Conservation (phyloP, 371 early-diverging fungal genomes). For the Zopfochytrium polystomum region DNA sequence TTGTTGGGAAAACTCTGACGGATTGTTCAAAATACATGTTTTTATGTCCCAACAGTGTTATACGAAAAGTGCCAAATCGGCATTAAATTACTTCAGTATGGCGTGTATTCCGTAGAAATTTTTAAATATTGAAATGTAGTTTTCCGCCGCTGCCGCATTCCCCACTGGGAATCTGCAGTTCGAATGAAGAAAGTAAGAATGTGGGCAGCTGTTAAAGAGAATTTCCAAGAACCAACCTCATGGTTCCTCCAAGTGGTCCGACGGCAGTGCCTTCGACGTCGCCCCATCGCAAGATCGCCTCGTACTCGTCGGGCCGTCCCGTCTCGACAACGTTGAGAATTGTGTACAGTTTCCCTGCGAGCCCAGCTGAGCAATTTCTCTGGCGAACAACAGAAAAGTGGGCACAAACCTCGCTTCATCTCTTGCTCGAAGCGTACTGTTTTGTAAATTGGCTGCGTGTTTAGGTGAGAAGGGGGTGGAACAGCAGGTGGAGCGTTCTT, state of each 20-base stretch:
- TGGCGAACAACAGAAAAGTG: background rate
- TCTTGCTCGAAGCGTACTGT: conserved; percentile 27
- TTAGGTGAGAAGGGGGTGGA: too few relatives aligned
- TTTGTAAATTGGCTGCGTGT: conserved; percentile 1
- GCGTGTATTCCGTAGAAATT: conserved; percentile 36
- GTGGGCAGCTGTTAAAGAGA: background rate
- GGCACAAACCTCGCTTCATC: background rate
- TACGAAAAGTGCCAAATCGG: too few relatives aligned
- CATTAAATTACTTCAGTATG: too few relatives aligned
- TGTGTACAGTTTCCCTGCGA: conserved; percentile 30
- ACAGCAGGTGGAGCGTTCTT: background rate
- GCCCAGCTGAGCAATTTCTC: background rate
- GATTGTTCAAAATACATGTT: too few relatives aligned
- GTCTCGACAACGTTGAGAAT: conserved; percentile 45
- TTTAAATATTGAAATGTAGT: conserved; percentile 39
- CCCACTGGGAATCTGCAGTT: conserved; percentile 36
- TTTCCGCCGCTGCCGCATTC: conserved; percentile 39
- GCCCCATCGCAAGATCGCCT: conserved; percentile 45
- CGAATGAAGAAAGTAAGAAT: too few relatives aligned
- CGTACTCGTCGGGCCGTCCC: conserved; percentile 31
- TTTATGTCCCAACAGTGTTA: too few relatives aligned
- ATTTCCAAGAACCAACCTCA: conserved; percentile 15
- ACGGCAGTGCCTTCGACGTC: conserved; percentile 37
- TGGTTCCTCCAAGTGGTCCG: conserved; percentile 28
- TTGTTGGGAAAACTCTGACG: too few relatives aligned